phyloP scores from a whole-genome alignment of 257 asterid genomes.

The Fraxinus cuspidata region DNA sequence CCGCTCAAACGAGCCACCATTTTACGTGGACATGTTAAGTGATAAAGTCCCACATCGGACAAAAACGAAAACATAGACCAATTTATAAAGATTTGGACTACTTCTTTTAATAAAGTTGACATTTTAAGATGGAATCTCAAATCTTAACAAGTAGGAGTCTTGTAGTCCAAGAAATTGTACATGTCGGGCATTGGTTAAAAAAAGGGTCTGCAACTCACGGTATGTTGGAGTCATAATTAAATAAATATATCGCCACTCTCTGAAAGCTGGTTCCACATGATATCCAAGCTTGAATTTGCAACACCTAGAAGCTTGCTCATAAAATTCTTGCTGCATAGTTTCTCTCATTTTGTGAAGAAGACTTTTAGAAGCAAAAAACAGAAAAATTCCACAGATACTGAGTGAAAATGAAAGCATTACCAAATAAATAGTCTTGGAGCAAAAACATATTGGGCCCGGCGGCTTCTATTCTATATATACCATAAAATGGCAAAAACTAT shows the following conservation, averaged over 20 bases:
- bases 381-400: not conserved
- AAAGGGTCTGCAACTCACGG: not conserved
- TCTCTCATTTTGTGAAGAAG: not conserved
- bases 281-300: not conserved
- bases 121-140: too few relatives aligned
- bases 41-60: too few relatives aligned
- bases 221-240: not conserved
- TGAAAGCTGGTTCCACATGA: not conserved
- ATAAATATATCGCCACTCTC: too few relatives aligned
- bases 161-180: too few relatives aligned
- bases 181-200: too few relatives aligned
- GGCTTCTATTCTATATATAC: not conserved
- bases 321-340: not conserved
- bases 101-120: too few relatives aligned
- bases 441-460: not conserved
- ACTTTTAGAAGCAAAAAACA: not conserved
- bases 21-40: too few relatives aligned
- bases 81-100: too few relatives aligned
- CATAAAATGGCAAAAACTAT: not conserved
- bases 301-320: not conserved
- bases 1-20: too few relatives aligned
- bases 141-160: too few relatives aligned
- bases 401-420: conserved; percentile 4
- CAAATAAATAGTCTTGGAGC: not conserved
- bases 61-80: too few relatives aligned